phyloP scores from a whole-genome alignment of 352 stramenopile species.

The Phytophthora hibernalis region DNA sequence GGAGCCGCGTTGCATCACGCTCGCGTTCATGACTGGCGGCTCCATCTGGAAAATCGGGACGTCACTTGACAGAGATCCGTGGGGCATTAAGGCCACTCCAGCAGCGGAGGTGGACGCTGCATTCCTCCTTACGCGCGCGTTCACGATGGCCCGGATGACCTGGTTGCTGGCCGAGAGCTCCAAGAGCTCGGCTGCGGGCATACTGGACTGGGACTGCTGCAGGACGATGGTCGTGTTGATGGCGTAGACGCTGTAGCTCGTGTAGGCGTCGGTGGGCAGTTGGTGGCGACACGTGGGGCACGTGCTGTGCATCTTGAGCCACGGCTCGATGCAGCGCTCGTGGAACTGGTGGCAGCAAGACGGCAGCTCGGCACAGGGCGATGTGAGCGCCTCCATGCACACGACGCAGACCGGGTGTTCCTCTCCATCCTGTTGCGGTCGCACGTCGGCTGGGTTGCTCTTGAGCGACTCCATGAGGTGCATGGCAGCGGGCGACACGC shows the following conservation, averaged over 20 bases:
- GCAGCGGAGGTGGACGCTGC: conserved; percentile 20
- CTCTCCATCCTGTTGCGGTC: conserved; percentile 34
- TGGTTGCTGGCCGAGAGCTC: conserved; percentile 87
- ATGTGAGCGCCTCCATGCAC: conserved; percentile 80
- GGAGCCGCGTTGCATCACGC: conserved; percentile 66
- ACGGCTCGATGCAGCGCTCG: conserved; percentile 80
- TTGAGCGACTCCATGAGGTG: conserved; percentile 72
- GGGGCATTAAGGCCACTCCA: conserved; percentile 9
- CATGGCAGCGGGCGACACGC: conserved; percentile 74
- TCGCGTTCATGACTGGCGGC: conserved; percentile 81
- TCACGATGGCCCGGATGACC: conserved; percentile 88
- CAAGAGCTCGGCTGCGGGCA: conserved; percentile 78
- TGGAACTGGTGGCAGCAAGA: conserved; percentile 87
- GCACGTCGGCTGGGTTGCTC: conserved; percentile 36
- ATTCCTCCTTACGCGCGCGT: conserved; percentile 80
- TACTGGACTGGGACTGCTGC: conserved; percentile 82
- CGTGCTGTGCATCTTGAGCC: conserved; percentile 88
- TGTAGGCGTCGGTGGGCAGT: conserved; percentile 78
- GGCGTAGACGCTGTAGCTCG: conserved; percentile 90
- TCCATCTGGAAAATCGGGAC: conserved; percentile 63
- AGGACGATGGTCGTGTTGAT: conserved; percentile 93
- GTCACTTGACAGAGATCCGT: conserved; percentile 40
- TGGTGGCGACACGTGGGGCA: conserved; percentile 86
- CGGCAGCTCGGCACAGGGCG: conserved; percentile 67
- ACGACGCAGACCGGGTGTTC: conserved; percentile 71